Percentiles rank a stretch among this genome's conserved stretches.
Evolutionary conservation across 1,284 basidiomycete genomes (phyloP).

Genomic region (Spongiforma sp.): DNA sequence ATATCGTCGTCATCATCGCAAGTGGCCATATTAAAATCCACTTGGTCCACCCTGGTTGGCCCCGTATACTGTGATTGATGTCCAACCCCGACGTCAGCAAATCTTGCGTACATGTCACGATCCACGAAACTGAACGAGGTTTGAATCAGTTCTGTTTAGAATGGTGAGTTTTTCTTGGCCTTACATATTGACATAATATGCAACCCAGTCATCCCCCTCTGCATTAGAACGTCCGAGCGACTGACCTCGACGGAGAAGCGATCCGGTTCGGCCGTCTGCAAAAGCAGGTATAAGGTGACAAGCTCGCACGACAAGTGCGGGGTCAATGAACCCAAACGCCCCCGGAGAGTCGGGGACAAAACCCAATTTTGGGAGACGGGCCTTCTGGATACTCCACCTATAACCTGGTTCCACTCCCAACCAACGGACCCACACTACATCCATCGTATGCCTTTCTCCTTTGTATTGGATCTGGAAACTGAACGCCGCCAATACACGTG

Average conservation of each 20-base stretch:
- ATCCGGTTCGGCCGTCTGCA: background rate
- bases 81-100: background rate
- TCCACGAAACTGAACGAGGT: background rate
- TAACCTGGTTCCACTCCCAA: background rate
- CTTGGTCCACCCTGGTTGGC: background rate
- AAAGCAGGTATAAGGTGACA: background rate
- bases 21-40: too few species aligned
- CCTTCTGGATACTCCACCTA: background rate
- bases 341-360: background rate
- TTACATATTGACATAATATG: background rate
- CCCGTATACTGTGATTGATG: background rate
- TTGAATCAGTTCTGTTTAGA: background rate
- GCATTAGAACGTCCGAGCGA: background rate
- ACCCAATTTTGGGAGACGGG: background rate
- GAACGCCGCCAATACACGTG: background rate
- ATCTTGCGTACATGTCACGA: background rate
- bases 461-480: background rate
- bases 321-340: background rate
- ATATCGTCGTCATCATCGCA: too few species aligned
- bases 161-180: background rate
- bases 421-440: background rate
- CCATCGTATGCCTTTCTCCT: background rate
- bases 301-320: background rate
- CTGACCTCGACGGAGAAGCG: background rate
- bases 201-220: background rate